Conservation (phyloP, 805 yeast species). For the Candida jianshihensis region DNA sequence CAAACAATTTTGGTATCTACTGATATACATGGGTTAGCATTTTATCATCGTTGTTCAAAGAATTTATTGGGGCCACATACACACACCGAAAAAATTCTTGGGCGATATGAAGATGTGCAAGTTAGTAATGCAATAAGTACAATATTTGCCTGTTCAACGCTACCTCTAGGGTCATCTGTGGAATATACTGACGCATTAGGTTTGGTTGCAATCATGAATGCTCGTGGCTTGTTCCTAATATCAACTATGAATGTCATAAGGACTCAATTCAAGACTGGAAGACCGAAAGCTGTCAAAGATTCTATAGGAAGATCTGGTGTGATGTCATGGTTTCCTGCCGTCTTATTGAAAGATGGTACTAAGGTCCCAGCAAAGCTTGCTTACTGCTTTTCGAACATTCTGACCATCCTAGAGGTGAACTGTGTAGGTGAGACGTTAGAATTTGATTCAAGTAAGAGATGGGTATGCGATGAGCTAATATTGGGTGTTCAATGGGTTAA, state of each 20-base stretch:
- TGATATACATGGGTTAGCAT: slow-evolving; percentile 50
- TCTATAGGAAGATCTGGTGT: slow-evolving; percentile 35
- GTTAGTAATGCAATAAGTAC: slow-evolving; percentile 19
- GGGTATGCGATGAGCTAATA: slow-evolving; percentile 41
- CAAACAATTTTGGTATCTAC: slow-evolving; percentile 51
- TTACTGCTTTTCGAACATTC: slow-evolving; percentile 58
- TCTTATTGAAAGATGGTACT: slow-evolving; percentile 18
- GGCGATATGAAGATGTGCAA: slow-evolving; percentile 30
- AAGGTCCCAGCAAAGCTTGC: slow-evolving; percentile 44
- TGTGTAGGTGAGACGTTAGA: slow-evolving; percentile 26
- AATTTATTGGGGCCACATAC: slow-evolving; percentile 46
- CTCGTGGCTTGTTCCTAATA: slow-evolving; percentile 40
- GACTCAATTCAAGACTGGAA: slow-evolving; percentile 48
- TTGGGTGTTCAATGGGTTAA: slow-evolving; percentile 53
- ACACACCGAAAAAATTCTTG: slow-evolving; percentile 44
- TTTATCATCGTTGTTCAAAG: slow-evolving; percentile 58
- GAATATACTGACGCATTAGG: slow-evolving; percentile 54
- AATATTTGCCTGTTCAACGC: slow-evolving; percentile 35
- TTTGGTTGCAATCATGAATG: slow-evolving; percentile 52
- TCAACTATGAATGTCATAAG: slow-evolving; percentile 45
- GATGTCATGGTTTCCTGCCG: slow-evolving; percentile 60
- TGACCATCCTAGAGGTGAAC: slow-evolving; percentile 48
- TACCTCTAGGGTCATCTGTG: slow-evolving; percentile 55
- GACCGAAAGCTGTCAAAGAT: slow-evolving; percentile 32
- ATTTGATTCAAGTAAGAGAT: slow-evolving; percentile 35